Evolutionary conservation across 2,329 filamentous ascomycete species (phyloP).

Genomic region (Gaeumannomyces sp.): DNA sequence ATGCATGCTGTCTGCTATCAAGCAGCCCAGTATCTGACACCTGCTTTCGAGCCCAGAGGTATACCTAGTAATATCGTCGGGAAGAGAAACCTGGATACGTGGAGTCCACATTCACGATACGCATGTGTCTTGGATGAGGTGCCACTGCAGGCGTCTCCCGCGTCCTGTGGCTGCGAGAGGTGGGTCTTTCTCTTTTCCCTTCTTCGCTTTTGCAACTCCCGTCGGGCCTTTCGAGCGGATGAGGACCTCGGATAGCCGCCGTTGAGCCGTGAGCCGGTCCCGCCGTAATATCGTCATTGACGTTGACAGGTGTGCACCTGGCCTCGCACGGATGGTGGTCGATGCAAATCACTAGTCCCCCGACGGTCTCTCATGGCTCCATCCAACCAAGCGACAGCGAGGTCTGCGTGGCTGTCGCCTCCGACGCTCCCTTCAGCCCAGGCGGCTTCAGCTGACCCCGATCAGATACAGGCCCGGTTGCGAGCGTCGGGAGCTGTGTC

Average conservation of each 20-base stretch:
- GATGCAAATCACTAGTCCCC: neutral
- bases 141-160: neutral
- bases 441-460: neutral
- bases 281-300: neutral
- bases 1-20: too few species aligned
- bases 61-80: neutral
- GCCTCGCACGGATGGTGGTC: neutral
- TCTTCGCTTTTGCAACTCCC: neutral
- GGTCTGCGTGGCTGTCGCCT: neutral
- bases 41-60: neutral
- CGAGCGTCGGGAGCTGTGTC: neutral
- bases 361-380: neutral
- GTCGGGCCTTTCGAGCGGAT: neutral
- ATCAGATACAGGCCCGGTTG: neutral
- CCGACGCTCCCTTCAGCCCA: neutral
- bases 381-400: neutral
- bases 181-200: neutral
- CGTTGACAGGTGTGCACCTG: too few species aligned
- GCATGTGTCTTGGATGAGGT: neutral
- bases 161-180: neutral
- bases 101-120: neutral
- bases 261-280: neutral
- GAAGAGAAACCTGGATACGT: neutral
- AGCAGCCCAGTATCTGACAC: neutral
- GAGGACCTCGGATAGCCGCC: neutral